These are phyloP conservation scores for Pseudognaphalium luteoalbum DNA, from an alignment of 129 eudicot genomes.

Conservation along the genomic window DNA sequence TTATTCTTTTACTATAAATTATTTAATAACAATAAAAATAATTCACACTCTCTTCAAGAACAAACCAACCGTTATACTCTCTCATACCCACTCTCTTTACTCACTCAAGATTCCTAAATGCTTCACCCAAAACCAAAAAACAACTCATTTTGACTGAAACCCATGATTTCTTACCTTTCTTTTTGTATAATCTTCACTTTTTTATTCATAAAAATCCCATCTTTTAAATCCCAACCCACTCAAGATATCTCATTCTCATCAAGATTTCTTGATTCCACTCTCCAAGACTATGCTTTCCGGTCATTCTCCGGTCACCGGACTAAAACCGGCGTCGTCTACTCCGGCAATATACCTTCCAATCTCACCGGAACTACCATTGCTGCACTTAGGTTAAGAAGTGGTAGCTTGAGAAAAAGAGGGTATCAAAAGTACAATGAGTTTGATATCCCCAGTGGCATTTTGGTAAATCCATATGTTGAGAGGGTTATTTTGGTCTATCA, in stretches of 20 bases:
- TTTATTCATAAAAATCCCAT: conserved; percentile 32
- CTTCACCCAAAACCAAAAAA: conserved; percentile 11
- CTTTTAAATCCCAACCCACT: conserved; percentile 14
- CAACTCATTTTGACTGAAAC: conserved; percentile 31
- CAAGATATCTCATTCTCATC: conserved; percentile 35
- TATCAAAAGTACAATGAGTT: conserved; percentile 56
- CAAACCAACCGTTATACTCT: conserved; percentile 38
- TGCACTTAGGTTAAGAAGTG: conserved; percentile 74
- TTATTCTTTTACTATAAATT: background rate
- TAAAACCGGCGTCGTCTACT: conserved; percentile 61
- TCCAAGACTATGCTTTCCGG: conserved; percentile 74
- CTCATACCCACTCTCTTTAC: conserved; percentile 26
- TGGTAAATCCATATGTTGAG: conserved; percentile 70
- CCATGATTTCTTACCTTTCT: conserved; percentile 35
- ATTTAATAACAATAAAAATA: background rate
- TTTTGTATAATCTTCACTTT: conserved; percentile 25
- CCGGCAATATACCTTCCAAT: conserved; percentile 58
- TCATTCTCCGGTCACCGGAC: conserved; percentile 45
- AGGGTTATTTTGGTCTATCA: conserved; percentile 92
- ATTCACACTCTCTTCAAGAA: conserved; percentile 36
- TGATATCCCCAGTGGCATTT: conserved; percentile 63
- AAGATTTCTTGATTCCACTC: conserved; percentile 59
- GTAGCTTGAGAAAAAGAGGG: conserved; percentile 74
- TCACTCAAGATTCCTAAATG: conserved; percentile 20
- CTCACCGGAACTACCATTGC: conserved; percentile 59